Conservation (phyloP, 257 asterid genomes). For the Cordia subcordata region DNA sequence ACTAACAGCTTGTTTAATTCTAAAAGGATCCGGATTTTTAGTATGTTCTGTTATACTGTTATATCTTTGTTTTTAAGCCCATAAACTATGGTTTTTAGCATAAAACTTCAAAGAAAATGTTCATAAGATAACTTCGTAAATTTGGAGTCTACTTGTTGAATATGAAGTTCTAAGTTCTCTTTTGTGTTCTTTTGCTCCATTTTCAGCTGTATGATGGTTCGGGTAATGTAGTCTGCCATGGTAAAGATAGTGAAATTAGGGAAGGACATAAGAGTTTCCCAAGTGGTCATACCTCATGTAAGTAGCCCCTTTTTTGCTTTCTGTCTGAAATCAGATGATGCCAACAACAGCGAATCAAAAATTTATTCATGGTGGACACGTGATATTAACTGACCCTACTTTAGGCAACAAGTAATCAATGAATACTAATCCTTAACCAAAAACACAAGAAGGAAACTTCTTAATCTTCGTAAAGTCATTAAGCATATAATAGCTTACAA, state of each 20-base stretch:
- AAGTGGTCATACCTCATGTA: slow-evolving; percentile 87
- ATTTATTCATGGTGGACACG: too few relatives aligned
- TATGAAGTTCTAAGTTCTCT: background rate
- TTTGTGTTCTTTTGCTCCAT: background rate
- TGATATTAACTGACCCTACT: too few relatives aligned
- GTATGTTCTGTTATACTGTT: too few relatives aligned
- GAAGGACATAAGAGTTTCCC: slow-evolving; percentile 97
- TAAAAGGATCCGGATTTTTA: too few relatives aligned
- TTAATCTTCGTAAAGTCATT: background rate
- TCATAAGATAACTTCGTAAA: background rate
- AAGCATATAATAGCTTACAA: too few relatives aligned
- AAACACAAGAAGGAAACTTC: background rate
- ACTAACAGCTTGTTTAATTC: too few relatives aligned
- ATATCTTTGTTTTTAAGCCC: too few relatives aligned
- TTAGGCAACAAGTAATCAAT: background rate
- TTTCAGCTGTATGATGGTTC: slow-evolving; percentile 48
- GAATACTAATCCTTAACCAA: background rate
- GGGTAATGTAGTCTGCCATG: slow-evolving; percentile 76
- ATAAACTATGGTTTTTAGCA: too few relatives aligned
- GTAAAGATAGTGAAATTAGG: slow-evolving; percentile 52
- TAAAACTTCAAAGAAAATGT: background rate
- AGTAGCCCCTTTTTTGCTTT: slow-evolving; percentile 11
- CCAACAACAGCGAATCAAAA: too few relatives aligned
- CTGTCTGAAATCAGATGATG: too few relatives aligned
- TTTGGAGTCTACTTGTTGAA: background rate